These are phyloP conservation scores for Fusarium keratoplasticum DNA, from an alignment of 2,329 filamentous ascomycete genomes.

Conservation along the genomic window DNA sequence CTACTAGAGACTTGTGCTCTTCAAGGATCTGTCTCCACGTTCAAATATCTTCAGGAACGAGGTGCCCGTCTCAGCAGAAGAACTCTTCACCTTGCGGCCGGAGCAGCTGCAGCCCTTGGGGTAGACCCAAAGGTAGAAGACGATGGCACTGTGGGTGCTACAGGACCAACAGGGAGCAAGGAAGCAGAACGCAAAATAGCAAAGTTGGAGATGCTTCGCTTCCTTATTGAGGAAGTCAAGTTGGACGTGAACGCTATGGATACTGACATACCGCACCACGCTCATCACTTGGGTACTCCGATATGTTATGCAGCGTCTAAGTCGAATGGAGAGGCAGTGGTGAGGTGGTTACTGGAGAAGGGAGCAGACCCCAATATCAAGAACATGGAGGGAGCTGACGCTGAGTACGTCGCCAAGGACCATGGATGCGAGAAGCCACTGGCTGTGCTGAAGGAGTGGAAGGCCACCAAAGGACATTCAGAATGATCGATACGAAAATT, in stretches of 20 bases:
- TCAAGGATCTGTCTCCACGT: not conserved
- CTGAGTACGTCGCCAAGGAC: not conserved
- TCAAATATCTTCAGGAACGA: not conserved
- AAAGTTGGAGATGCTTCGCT: conserved; percentile 9
- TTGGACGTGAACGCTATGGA: not conserved
- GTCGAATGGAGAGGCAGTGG: not conserved
- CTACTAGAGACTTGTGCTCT: not conserved
- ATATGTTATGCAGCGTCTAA: not conserved
- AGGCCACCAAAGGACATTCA: not conserved
- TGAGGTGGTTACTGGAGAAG: not conserved
- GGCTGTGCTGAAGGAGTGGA: not conserved
- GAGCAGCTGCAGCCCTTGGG: not conserved
- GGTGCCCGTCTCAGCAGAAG: not conserved
- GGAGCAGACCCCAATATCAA: not conserved
- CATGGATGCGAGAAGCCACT: not conserved
- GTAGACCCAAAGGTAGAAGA: not conserved
- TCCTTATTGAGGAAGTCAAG: conserved; percentile 7
- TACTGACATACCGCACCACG: not conserved
- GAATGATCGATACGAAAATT: not conserved
- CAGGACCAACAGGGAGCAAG: not conserved
- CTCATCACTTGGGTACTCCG: not conserved
- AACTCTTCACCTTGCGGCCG: not conserved
- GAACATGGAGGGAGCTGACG: not conserved
- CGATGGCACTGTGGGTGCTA: not conserved
- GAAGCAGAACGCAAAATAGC: not conserved